Percentiles rank a stretch among this genome's conserved stretches.
phyloP scores from a whole-genome alignment of 805 yeast species.

The Wickerhamomyces silvicola region DNA sequence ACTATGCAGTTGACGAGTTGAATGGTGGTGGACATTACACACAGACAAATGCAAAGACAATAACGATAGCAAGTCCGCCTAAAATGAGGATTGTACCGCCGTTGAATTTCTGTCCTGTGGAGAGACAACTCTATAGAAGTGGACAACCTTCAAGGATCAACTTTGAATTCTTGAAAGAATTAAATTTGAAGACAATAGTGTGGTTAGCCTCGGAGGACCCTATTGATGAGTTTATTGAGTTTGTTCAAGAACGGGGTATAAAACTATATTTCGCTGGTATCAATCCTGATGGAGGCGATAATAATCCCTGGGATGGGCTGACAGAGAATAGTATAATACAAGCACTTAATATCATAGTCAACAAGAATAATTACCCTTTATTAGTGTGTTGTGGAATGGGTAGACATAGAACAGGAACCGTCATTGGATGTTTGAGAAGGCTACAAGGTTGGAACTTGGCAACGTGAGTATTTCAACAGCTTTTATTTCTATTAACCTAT shows the following conservation, averaged over 20 bases:
- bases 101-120: conserved; percentile 91
- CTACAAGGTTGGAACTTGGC: conserved; percentile 98
- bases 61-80: conserved; percentile 47
- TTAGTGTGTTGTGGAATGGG: conserved; percentile 98
- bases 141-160: conserved; percentile 96
- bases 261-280: conserved; percentile 78
- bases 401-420: conserved; percentile 94
- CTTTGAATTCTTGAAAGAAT: conserved; percentile 73
- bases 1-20: conserved; percentile 26
- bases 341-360: conserved; percentile 70
- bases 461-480: conserved; percentile 5
- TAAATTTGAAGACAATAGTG: conserved; percentile 70
- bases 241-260: conserved; percentile 67
- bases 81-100: conserved; percentile 80
- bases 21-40: conserved; percentile 22
- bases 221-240: conserved; percentile 76
- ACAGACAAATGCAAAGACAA: conserved; percentile 5
- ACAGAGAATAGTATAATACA: conserved; percentile 74
- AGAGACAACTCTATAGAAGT: conserved; percentile 74
- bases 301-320: conserved; percentile 94
- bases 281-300: conserved; percentile 67
- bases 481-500: neutral
- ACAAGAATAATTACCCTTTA: conserved; percentile 72
- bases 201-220: conserved; percentile 98
- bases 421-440: conserved; percentile 86